These are phyloP conservation scores for Colletotrichum sp. DNA, from an alignment of 2,329 filamentous ascomycete genomes.

Conservation along the genomic window DNA sequence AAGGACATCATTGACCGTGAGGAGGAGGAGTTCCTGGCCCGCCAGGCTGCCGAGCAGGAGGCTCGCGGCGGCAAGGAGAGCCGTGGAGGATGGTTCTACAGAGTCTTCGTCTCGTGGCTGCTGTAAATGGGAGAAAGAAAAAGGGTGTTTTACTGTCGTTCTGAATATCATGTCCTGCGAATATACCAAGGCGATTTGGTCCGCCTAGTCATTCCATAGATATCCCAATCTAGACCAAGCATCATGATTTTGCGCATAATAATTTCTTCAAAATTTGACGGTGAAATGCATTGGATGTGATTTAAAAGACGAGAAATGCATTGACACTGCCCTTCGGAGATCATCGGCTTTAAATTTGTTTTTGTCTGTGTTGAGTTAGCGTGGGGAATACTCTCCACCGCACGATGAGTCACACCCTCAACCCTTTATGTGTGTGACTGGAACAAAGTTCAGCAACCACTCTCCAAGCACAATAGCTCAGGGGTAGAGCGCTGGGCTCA, in stretches of 20 bases:
- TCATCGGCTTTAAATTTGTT: not conserved
- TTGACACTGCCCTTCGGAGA: not conserved
- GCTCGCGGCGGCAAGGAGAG: constrained; percentile 26
- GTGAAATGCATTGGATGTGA: not conserved
- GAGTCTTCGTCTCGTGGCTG: constrained; percentile 25
- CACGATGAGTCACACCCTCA: not conserved
- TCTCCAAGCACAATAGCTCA: constrained; percentile 17
- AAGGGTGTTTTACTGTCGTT: not conserved
- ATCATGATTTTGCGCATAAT: not conserved
- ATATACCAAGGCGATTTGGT: constrained; percentile 19
- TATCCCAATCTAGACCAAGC: constrained; percentile 15
- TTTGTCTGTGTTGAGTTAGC: not conserved
- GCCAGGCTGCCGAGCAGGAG: constrained; percentile 42
- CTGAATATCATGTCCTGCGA: constrained; percentile 18
- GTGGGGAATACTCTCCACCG: not conserved
- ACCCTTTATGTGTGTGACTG: not conserved
- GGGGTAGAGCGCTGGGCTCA: constrained; percentile 23
- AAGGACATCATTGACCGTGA: constrained; percentile 77
- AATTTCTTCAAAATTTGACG: not conserved
- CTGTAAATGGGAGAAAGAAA: constrained; percentile 9
- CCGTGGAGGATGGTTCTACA: constrained; percentile 31
- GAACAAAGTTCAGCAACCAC: rapidly evolving
- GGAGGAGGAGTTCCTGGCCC: constrained; percentile 71
- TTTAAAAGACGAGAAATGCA: not conserved
- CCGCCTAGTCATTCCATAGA: constrained; percentile 12